A percentile compares a stretch with the other conserved stretches of the same genome.
Conservation (phyloP, 306 rosid genomes). For the Herpetospermum pedunculosum region DNA sequence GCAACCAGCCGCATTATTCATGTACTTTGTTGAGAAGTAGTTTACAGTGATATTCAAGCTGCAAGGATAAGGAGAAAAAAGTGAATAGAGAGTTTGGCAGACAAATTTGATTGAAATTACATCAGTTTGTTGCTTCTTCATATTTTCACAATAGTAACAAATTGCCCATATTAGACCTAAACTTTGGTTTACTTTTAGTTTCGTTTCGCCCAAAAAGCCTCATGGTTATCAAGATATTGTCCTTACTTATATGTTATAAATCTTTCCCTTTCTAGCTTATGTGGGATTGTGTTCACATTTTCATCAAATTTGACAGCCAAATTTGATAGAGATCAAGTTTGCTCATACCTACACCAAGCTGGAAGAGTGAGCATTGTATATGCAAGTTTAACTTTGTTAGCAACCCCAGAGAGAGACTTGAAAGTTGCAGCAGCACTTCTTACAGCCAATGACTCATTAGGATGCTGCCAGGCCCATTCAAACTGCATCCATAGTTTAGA, state of each 20-base stretch:
- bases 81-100: not conserved
- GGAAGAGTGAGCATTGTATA: constrained; percentile 92
- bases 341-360: constrained; percentile 81
- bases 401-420: constrained; percentile 77
- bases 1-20: constrained; percentile 60
- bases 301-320: not conserved
- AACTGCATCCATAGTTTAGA: constrained; percentile 43
- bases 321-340: no score
- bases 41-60: constrained; percentile 75
- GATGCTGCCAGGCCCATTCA: constrained; percentile 99
- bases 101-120: not conserved
- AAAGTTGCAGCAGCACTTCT: constrained; percentile 74
- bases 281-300: not conserved
- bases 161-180: not conserved
- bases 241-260: not conserved
- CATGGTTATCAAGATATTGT: not conserved
- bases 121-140: not conserved
- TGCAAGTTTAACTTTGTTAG: constrained; percentile 80
- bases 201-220: not conserved
- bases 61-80: constrained; percentile 16
- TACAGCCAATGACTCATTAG: constrained; percentile 75
- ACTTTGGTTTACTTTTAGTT: no score
- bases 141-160: not conserved
- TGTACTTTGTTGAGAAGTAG: constrained; percentile 76
- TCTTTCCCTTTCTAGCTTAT: not conserved